These are phyloP conservation scores for Cordia subcordata DNA, from an alignment of 257 asterid genomes.

Conservation along the genomic window DNA sequence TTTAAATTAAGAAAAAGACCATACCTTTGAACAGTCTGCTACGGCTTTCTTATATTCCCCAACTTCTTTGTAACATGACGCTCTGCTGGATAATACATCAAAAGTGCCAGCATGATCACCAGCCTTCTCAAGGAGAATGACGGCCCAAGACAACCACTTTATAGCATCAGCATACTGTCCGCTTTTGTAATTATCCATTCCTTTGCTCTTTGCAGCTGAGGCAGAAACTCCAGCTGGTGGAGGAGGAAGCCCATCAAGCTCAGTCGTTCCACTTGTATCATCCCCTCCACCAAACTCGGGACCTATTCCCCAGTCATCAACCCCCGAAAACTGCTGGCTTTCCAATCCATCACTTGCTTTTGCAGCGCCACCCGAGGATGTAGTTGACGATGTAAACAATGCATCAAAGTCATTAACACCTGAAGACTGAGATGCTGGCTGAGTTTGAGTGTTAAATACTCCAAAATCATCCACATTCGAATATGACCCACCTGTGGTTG, in stretches of 20 bases:
- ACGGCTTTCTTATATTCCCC: slow-evolving; percentile 99
- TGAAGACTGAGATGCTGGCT: slow-evolving; percentile 17
- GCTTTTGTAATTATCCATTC: slow-evolving; percentile 64
- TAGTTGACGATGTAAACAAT: slow-evolving; percentile 33
- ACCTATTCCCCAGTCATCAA: slow-evolving; percentile 65
- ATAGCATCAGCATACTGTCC: slow-evolving; percentile 97
- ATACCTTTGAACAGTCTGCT: slow-evolving; percentile 96
- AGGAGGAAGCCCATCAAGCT: slow-evolving; percentile 93
- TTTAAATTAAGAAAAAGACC: neutral
- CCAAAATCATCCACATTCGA: slow-evolving; percentile 32
- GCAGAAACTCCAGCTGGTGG: slow-evolving; percentile 79
- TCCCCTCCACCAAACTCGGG: slow-evolving; percentile 46
- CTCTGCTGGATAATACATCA: slow-evolving; percentile 60
- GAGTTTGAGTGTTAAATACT: slow-evolving; percentile 17
- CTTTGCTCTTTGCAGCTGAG: slow-evolving; percentile 61
- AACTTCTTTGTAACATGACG: slow-evolving; percentile 95
- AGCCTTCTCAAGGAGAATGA: slow-evolving; percentile 65
- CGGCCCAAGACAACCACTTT: slow-evolving; percentile 77
- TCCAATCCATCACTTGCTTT: slow-evolving; percentile 24
- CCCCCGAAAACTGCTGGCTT: slow-evolving; percentile 46
- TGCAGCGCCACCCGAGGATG: slow-evolving; percentile 21
- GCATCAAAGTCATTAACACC: slow-evolving; percentile 49
- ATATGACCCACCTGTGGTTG: slow-evolving; percentile 14
- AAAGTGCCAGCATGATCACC: slow-evolving; percentile 37
- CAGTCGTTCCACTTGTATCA: slow-evolving; percentile 59